Base-by-base conservation (phyloP, 345 rosid genomes). In the Brassica carinata region DNA sequence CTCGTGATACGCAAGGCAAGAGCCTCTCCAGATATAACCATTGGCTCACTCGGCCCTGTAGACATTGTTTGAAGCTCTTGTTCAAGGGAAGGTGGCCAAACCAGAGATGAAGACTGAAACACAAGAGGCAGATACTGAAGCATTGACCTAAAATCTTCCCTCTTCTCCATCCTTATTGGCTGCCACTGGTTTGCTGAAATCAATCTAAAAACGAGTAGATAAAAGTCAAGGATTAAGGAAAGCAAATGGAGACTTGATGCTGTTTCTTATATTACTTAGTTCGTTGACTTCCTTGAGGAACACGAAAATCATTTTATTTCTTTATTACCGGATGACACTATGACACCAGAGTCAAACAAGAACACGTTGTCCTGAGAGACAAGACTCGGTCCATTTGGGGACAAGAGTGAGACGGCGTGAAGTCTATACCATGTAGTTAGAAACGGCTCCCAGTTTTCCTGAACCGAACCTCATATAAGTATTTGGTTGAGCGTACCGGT, bases 41-140 rank as follows among this genome's bases (percentile, higher is more conserved):
- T 74, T 86, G 94, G 86, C 82, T 77, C 74, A 67, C 71, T 74
- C 15, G 90, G 90, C 19, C 96, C 94, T 8, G 68, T 72, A 13
- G 91, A 86, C 75, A 94, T 81, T 36, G 84, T 78, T 78, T 85
- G 84, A n/a, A 91, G 89, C 55, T 84, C 80, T 77, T 90, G 90
- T 69, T 80, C 87, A 23, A 85, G 82, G 36, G 79, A 75, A 14
- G 87, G 81, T 5, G 91, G 90, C 98, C 97, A 92, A 19, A 74
- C 85, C 64, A 91, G 82, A 27, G 76, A 69, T 26, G 89, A 83
- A 5, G 90, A 85, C 79, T 87, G 80, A 14, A 74, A 23, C 30
- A 81, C 45, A 72, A 88, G 73, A 0, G 96, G 96, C 51, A 94
- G 77, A 77, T 78, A 90, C 11, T 84, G 81, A 55, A 88, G 70